Base-by-base conservation (phyloP, 2,329 filamentous ascomycete species). In the Penicillium sp. region DNA sequence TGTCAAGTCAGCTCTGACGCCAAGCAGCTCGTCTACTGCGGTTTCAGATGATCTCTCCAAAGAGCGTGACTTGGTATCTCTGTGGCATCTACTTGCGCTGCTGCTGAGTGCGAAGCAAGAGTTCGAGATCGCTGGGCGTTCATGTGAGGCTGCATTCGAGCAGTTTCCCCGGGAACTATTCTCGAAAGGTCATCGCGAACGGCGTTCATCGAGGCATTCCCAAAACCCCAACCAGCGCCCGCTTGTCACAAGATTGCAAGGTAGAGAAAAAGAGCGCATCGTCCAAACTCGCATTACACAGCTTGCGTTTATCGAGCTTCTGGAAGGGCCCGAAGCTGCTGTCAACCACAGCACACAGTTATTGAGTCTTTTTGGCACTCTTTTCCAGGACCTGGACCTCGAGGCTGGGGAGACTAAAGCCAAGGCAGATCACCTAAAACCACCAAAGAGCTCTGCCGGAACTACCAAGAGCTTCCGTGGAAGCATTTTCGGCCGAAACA, bases 281-380 rank as follows among this genome's bases (percentile, higher is more conserved):
- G 75, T 99, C n/a, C 90, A 97, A 72, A 86, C 97, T 58, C 96
- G 96, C 72, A 96, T 97, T 84, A 97, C 93, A 12, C 92, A 97
- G 67, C 79, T 99, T 56, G 83, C 89, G 4, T 81, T 99, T 21
- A 74, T 94, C 4, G 93, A 97, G 72, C 77, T 94, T 16, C 77
- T 90, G 4, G 91, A 97, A 68, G 91, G 91, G 1, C 86, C 91
- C 0, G 87, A 90, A 55, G 84, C 87, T 54, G 93, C 94, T 18
- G 90, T 97, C 48, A 96, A 96, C 68, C 87, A 89, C 57, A 92
- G 89, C 68, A 86, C 90, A 60, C 91, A 97, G 72, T 79, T 99
- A 38, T 77, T 99, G 21, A 85, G 85, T 16, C 78, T 97, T 1
- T 99, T 94, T 68, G 83, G 86, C 3, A 82, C 89, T 58, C 78